Evolutionary conservation across 805 yeast species (phyloP).

Genomic region (Hanseniaspora thailandica): DNA sequence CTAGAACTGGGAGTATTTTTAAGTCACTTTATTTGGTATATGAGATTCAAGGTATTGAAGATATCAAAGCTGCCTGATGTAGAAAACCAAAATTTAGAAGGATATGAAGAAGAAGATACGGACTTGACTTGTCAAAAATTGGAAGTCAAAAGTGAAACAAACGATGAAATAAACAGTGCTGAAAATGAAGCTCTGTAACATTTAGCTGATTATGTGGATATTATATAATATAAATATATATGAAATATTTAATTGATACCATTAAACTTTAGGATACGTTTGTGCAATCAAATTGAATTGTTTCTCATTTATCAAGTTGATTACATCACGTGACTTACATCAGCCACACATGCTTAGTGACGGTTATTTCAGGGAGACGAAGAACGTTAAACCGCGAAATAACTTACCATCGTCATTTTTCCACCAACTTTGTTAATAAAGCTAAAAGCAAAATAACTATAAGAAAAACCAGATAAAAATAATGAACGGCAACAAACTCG

Average conservation of each 20-base stretch:
- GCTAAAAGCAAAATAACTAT: not conserved
- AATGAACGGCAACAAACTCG: not conserved
- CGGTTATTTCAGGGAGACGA: too few species aligned
- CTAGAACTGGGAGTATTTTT: constrained; percentile 67
- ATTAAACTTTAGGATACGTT: too few species aligned
- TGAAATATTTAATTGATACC: too few species aligned
- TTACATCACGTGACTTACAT: too few species aligned
- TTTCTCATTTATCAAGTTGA: too few species aligned
- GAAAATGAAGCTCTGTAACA: too few species aligned
- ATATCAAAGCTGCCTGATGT: constrained; percentile 3
- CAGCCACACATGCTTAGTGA: too few species aligned
- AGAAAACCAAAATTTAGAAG: not conserved
- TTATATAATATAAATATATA: too few species aligned
- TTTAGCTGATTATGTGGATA: too few species aligned
- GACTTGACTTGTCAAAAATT: not conserved
- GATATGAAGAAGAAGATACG: not conserved
- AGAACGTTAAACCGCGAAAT: not conserved
- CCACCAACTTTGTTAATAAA: not conserved
- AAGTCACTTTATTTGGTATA: constrained; percentile 61
- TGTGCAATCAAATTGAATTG: too few species aligned
- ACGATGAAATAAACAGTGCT: not conserved
- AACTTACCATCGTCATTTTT: not conserved
- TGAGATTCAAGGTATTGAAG: constrained; percentile 31
- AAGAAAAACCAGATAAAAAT: not conserved
- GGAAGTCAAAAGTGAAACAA: too few species aligned